Percentiles rank a stretch among this genome's conserved stretches.
Conservation (phyloP, 148 eudicot species). For the Spergularia bocconei region DNA sequence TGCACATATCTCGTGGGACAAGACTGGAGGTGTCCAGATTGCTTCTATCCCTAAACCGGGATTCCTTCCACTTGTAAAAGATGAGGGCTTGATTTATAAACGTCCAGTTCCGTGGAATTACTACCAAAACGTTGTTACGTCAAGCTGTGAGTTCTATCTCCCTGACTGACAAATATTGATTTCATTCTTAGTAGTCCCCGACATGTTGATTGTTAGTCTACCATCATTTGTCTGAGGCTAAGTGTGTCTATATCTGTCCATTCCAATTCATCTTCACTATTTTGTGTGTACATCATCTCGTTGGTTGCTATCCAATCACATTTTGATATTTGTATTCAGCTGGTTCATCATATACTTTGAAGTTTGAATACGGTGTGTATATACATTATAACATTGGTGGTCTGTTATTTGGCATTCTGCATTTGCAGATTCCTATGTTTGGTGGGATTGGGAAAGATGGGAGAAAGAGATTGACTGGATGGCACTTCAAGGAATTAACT, state of each 20-base stretch:
- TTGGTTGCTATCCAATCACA: background rate
- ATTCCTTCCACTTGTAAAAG: conserved; percentile 57
- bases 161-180: background rate
- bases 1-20: conserved; percentile 96
- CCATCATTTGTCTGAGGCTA: background rate
- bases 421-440: conserved; percentile 83
- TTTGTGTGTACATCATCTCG: background rate
- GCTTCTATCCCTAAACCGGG: conserved; percentile 70
- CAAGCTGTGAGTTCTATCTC: conserved; percentile 69
- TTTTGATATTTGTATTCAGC: background rate
- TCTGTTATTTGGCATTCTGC: conserved; percentile 11
- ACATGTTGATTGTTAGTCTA: background rate
- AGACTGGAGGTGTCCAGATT: conserved; percentile 85
- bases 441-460: conserved; percentile 99
- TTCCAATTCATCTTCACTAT: background rate
- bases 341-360: background rate
- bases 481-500: conserved; percentile 97
- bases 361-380: background rate
- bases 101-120: conserved; percentile 96
- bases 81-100: conserved; percentile 50
- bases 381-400: background rate
- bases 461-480: conserved; percentile 99
- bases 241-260: background rate
- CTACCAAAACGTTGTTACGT: conserved; percentile 95
- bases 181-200: conserved; percentile 10